Base-by-base conservation (phyloP, 164 flowering plant species). In the Chimonanthus praecox region DNA sequence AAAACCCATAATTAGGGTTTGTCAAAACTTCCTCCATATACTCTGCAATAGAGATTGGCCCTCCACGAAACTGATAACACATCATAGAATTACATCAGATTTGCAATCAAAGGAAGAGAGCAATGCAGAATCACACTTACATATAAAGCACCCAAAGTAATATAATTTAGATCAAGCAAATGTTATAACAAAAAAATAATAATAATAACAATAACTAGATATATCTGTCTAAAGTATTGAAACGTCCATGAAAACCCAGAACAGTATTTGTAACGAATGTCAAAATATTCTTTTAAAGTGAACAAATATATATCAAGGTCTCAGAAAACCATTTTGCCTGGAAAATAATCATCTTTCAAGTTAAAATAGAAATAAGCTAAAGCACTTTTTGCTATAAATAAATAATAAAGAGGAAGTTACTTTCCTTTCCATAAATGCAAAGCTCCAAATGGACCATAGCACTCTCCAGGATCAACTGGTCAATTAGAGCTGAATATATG, bases 1-100 rank as follows among this genome's bases (percentile, higher is more conserved):
- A 95, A 71, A 83, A 95, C 4, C 99, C 99, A 73, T 86, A 85
- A 69, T 93, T 93, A 47, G 98, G 97, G 70, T 95, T 95, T 61
- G 97, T 95, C 81, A 93, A 77, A 47, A 95, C 98, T 86, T 95
- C 97, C 76, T 90, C 94, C 99, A 95, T 95, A 74, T 92, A 95
- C 84, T 94, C 98, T 46, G 97, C 97, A 54, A 94, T 85, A 11
- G 97, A 81, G 62, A 95, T 95, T 2, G 98, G 97, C 10, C 98
- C 99, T 7, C 98, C 99, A 47, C 98, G 89, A 73, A 95, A 95
- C 98, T 95, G 84, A 72, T 6, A 77, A 79, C 18, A 63, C 47
- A 78, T 44, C 6, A 73, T 3, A 58, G 4, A 10, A 13, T n/a
- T 43, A 6, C 51, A 9, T 63, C 60, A 58, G 48, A 15, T 8